Base-by-base conservation (phyloP, 192 early-diverging fungal species). In the Dissophora globulifera region DNA sequence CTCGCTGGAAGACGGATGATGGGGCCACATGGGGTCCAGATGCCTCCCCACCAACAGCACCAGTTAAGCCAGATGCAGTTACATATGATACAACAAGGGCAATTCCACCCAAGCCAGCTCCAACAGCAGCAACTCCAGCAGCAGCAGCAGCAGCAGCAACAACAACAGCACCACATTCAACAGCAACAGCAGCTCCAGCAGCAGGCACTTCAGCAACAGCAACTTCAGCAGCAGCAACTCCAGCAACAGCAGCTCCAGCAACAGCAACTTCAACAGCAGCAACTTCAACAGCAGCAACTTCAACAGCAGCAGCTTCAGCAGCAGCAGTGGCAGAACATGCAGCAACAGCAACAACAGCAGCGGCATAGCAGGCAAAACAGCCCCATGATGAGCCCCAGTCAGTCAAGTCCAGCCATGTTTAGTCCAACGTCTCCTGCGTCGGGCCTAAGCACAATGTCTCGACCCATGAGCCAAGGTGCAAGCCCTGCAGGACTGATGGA, bases 321-420 rank as follows among this genome's bases (percentile, higher is more conserved):
- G 35, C 65, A 67, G 1, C 54, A 58, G 16, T 58, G 55, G 8
- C 38, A 54, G 7, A 58, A 70, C 3, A 50, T 55, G 15, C 64
- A 67, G 12, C 64, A 57, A 17, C 64, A 67, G 26, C 52, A 55
- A 29, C 64, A 67, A 52, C 62, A 65, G 25, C 66, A 55, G 20
- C 41, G 41, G 16, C 42, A 50, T 8, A 71, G 59, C 27, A 27
- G 59, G 27, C 69, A 71, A 22, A 71, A 49, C 17, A 71, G 53
- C 15, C 60, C 69, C 5, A 62, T 62, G 60, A 62, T 62, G 54
- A 71, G 69, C 46, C 54, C 69, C 8, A 53, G 58, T 11, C 69
- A 60, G 35, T n/a, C 59, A 20, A 71, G 45, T 45, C 59, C 69
- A 27, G 42, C 54, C 1, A 57, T 62, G 60, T 71, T 71, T 29